Conservation (phyloP, 371 early-diverging fungal species). For the Mucor lusitanicus region DNA sequence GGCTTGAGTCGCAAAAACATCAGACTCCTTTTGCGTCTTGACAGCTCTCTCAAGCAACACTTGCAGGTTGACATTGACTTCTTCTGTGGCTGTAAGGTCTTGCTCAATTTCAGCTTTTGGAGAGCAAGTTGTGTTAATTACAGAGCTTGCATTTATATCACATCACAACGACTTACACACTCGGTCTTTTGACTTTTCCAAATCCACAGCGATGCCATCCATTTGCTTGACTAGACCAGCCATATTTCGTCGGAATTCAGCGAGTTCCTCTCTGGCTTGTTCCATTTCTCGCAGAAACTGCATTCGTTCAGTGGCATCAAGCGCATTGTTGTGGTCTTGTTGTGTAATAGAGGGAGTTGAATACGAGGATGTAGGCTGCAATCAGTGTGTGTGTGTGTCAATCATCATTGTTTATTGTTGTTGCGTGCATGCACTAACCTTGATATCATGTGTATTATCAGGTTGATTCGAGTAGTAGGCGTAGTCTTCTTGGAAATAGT, state of each 20-base stretch:
- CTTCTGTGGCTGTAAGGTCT: slow-evolving; percentile 56
- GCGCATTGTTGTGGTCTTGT: not conserved
- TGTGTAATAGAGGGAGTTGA: slow-evolving; percentile 20
- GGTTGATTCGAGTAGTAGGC: slow-evolving; percentile 1
- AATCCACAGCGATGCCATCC: slow-evolving; percentile 57
- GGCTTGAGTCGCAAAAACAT: slow-evolving; percentile 55
- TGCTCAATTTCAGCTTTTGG: slow-evolving; percentile 56
- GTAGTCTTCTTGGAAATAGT: slow-evolving; percentile 3
- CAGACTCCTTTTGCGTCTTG: slow-evolving; percentile 56
- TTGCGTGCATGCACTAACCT: not conserved
- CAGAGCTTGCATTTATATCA: not conserved
- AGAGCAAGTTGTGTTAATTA: not conserved
- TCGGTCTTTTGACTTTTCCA: slow-evolving; percentile 43
- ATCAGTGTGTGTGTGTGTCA: not conserved
- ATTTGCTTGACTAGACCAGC: slow-evolving; percentile 57
- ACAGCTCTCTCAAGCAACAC: slow-evolving; percentile 56
- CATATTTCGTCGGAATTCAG: slow-evolving; percentile 56
- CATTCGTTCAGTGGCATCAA: slow-evolving; percentile 22
- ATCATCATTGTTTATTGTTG: not conserved
- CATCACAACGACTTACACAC: slow-evolving; percentile 26
- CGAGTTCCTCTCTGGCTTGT: slow-evolving; percentile 53
- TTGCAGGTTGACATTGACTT: slow-evolving; percentile 62
- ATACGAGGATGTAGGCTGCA: slow-evolving; percentile 16
- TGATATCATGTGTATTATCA: not conserved
- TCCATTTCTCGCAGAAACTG: slow-evolving; percentile 42